Conservation (phyloP, 139 green algal species). For the Mesostigma viride region DNA sequence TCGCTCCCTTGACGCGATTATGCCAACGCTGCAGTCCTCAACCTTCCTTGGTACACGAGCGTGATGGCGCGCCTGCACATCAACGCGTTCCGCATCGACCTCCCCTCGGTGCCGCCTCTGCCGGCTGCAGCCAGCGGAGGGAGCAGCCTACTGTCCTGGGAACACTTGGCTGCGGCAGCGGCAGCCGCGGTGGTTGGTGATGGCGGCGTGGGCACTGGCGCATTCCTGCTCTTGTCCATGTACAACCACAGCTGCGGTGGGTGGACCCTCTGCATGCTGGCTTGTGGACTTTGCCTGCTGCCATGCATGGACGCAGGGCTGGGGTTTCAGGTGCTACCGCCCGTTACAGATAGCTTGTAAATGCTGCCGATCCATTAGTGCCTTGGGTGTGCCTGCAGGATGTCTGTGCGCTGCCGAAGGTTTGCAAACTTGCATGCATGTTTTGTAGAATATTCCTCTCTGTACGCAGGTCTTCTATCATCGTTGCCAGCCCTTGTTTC, state of each 20-base stretch:
- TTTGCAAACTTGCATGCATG: background rate
- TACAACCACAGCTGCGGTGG: conserved; percentile 29
- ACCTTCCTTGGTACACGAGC: conserved; percentile 17
- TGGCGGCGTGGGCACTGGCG: conserved; percentile 12
- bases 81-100: conserved; percentile 24
- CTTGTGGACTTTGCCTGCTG: no score
- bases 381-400: background rate
- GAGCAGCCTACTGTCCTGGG: no score
- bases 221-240: conserved; percentile 24
- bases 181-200: conserved; percentile 10
- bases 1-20: no score
- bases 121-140: no score
- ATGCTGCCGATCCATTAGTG: no score
- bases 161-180: conserved; percentile 2
- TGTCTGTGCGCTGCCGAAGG: background rate
- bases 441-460: background rate
- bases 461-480: background rate
- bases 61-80: conserved; percentile 24
- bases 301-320: no score
- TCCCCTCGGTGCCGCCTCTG: background rate
- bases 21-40: no score
- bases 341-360: no score
- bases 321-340: no score
- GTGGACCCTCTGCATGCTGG: no score
- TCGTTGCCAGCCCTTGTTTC: background rate